These are phyloP conservation scores for Apiospora marii DNA, from an alignment of 2,329 filamentous ascomycete genomes.

Conservation along the genomic window DNA sequence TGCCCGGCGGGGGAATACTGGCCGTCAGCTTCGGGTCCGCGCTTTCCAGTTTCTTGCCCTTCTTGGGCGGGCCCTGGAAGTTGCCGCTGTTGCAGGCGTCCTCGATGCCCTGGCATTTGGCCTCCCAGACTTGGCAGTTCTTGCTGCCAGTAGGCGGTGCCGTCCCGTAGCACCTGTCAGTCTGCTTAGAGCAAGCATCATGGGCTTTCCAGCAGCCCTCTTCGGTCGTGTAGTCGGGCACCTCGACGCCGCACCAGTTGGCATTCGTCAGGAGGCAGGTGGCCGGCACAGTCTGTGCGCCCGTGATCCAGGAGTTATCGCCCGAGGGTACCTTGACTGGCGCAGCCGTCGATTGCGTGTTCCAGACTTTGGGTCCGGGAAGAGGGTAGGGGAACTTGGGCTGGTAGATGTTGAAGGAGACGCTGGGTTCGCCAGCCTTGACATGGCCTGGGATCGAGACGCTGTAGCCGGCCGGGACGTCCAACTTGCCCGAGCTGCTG, in stretches of 20 bases:
- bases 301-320: slow-evolving; percentile 41
- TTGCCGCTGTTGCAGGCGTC: slow-evolving; percentile 50
- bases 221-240: slow-evolving; percentile 63
- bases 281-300: slow-evolving; percentile 59
- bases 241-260: slow-evolving; percentile 75
- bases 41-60: slow-evolving; percentile 45
- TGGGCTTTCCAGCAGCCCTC: slow-evolving; percentile 67
- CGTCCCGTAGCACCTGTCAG: slow-evolving; percentile 63
- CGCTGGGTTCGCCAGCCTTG: slow-evolving; percentile 57
- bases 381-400: slow-evolving; percentile 63
- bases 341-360: neutral
- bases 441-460: slow-evolving; percentile 75
- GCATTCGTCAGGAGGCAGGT: slow-evolving; percentile 70
- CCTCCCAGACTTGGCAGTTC: slow-evolving; percentile 69
- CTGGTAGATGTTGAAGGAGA: slow-evolving; percentile 72
- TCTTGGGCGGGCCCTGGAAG: slow-evolving; percentile 57
- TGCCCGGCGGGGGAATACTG: neutral
- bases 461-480: slow-evolving; percentile 55
- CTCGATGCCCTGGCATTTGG: slow-evolving; percentile 63
- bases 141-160: slow-evolving; percentile 65
- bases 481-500: slow-evolving; percentile 53
- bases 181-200: slow-evolving; percentile 66
- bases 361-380: slow-evolving; percentile 64
- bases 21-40: neutral
- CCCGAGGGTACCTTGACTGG: slow-evolving; percentile 33